These are phyloP conservation scores for Trametes coccinea DNA, from an alignment of 768 basidiomycete genomes.

Conservation along the genomic window DNA sequence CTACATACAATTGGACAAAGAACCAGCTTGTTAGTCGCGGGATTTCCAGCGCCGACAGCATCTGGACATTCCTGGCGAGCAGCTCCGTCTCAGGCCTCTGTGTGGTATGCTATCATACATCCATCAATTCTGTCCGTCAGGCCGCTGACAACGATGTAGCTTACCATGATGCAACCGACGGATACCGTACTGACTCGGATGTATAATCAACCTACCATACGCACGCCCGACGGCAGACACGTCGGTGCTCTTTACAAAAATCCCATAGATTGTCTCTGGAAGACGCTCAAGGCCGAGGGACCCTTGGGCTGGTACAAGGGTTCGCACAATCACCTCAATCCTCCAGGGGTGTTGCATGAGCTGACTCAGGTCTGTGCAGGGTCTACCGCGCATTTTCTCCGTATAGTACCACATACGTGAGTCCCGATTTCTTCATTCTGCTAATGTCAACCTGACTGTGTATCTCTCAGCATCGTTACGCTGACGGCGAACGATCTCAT, in stretches of 20 bases:
- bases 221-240: slow-evolving; percentile 66
- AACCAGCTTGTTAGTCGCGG: slow-evolving; percentile 67
- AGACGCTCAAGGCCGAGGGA: slow-evolving; percentile 90
- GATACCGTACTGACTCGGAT: slow-evolving; percentile 91
- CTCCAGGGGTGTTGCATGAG: neutral
- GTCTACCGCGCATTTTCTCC: slow-evolving; percentile 89
- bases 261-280: slow-evolving; percentile 96
- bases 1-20: slow-evolving; percentile 94
- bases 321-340: slow-evolving; percentile 19
- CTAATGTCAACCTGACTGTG: neutral
- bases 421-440: slow-evolving; percentile 26
- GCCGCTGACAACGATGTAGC: slow-evolving; percentile 43
- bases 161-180: slow-evolving; percentile 92
- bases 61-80: slow-evolving; percentile 86
- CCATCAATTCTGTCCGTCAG: neutral
- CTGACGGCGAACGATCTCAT: slow-evolving; percentile 87
- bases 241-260: slow-evolving; percentile 84
- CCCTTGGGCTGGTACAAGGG: slow-evolving; percentile 96
- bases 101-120: slow-evolving; percentile 60
- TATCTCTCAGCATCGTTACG: slow-evolving; percentile 70
- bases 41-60: slow-evolving; percentile 71
- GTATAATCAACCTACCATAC: slow-evolving; percentile 91
- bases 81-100: slow-evolving; percentile 89
- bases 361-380: slow-evolving; percentile 45
- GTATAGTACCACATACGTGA: slow-evolving; percentile 91